phyloP scores from a whole-genome alignment of 2,329 filamentous ascomycete genomes.

The Pseudopyricularia cyperi region DNA sequence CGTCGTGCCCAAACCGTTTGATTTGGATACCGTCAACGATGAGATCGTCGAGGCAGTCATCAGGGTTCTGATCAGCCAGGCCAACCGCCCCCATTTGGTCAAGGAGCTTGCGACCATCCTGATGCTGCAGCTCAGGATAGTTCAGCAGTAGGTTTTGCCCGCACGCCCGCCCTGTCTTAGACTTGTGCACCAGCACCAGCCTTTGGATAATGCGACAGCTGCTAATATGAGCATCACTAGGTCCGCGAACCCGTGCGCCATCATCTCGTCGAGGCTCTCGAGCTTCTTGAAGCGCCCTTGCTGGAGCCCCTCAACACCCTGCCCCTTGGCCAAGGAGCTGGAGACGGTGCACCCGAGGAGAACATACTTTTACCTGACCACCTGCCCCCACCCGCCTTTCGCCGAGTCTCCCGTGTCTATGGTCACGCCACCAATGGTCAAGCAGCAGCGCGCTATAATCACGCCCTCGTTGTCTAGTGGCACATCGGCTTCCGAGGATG shows the following conservation, averaged over 20 bases:
- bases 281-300: slow-evolving; percentile 78
- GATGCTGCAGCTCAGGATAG: slow-evolving; percentile 61
- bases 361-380: slow-evolving; percentile 93
- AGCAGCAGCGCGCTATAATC: slow-evolving; percentile 47
- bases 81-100: slow-evolving; percentile 84
- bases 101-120: slow-evolving; percentile 83
- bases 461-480: slow-evolving; percentile 72
- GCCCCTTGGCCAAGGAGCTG: slow-evolving; percentile 84
- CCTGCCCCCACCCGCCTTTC: slow-evolving; percentile 70
- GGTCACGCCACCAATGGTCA: slow-evolving; percentile 13
- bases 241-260: slow-evolving; percentile 88
- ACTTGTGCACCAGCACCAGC: too few species aligned
- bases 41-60: slow-evolving; percentile 91
- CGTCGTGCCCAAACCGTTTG: slow-evolving; percentile 39
- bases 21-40: slow-evolving; percentile 78
- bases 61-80: slow-evolving; percentile 74
- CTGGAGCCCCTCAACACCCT: slow-evolving; percentile 66
- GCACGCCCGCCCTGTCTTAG: neutral
- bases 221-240: slow-evolving; percentile 31
- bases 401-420: slow-evolving; percentile 40
- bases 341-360: slow-evolving; percentile 86
- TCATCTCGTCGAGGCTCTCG: slow-evolving; percentile 85
- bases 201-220: neutral
- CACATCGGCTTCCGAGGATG: slow-evolving; percentile 58
- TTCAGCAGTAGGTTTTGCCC: slow-evolving; percentile 67